Evolutionary conservation across 345 rosid species (phyloP), one percentile per base, ranked within the genome.

Genomic region (Linum tenue): DNA sequence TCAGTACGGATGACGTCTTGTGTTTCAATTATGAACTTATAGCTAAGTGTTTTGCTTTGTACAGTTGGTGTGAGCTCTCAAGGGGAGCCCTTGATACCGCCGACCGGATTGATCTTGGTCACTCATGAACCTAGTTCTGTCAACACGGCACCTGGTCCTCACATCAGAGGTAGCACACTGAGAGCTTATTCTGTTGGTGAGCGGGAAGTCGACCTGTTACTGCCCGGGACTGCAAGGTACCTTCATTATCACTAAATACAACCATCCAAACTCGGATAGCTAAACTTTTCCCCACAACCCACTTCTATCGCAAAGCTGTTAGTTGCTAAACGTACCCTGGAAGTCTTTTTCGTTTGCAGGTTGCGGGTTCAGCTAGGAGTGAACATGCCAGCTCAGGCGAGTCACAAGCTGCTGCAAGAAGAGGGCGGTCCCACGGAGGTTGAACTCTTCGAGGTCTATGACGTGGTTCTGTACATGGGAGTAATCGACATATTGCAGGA

Each of bases 321-420:
- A 9, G 1, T 56, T 37, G 4, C 55, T 37, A 44, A 64, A 61
- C 53, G 39, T 5, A 51, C 42, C 7, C 36, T 5, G 58, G 5
- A 42, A n/a, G 55, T 37, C 44, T 63, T 15, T 60, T 48, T 9
- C 17, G 55, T 36, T 7, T 10, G 2, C 78, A 92, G 98, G 82
- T 73, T 92, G 64, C 87, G 85, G 37, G 98, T 92, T 59, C 96
- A 92, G 60, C 63, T 92, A 68, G 98, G 98, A 67, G 98, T 87
- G 62, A 87, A 92, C 85, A 90, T 92, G 98, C 98, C 97, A 1
- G 94, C 98, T 5, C 90, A 88, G 73, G 98, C 96, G 40, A 85
- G 73, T 56, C 88, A 63, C 62, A 86, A 81, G 79, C 77, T 90
- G 70, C 65, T 5, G 37, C 78, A 77, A 60, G 81, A 79, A 38